phyloP scores from a whole-genome alignment of 2,329 filamentous ascomycete genomes.

The Chalara sp. region DNA sequence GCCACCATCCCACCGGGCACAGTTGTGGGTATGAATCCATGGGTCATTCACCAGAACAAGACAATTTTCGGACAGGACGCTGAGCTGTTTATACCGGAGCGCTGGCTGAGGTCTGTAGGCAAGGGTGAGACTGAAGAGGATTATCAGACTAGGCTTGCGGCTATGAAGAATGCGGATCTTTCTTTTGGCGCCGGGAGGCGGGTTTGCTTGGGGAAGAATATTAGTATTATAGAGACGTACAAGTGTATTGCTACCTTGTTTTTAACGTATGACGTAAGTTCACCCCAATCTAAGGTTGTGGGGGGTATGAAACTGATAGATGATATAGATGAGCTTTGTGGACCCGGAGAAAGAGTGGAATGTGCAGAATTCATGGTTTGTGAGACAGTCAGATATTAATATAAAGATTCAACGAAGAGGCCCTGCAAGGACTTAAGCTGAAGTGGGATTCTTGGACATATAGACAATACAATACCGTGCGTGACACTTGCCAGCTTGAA shows the following conservation, averaged over 20 bases:
- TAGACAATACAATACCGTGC: too few relatives aligned
- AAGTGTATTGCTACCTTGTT: constrained; percentile 43
- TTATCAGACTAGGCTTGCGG: constrained; percentile 28
- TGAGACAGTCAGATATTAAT: constrained; percentile 26
- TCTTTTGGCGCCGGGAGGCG: constrained; percentile 37
- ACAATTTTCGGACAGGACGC: constrained; percentile 42
- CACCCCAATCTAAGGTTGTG: background rate
- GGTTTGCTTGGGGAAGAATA: constrained; percentile 35
- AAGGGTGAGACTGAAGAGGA: constrained; percentile 27
- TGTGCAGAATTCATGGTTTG: constrained; percentile 34
- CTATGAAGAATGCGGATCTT: constrained; percentile 33
- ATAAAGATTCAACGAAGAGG: constrained; percentile 8
- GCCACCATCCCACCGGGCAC: constrained; percentile 34
- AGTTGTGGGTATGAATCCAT: constrained; percentile 21
- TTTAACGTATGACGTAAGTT: constrained; percentile 34
- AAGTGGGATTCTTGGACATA: too few relatives aligned
- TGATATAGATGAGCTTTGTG: constrained; percentile 28
- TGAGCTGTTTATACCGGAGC: constrained; percentile 39
- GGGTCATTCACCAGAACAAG: constrained; percentile 29
- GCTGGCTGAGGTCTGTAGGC: constrained; percentile 47
- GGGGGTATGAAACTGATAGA: background rate
- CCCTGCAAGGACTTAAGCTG: too few relatives aligned
- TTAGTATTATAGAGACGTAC: constrained; percentile 35
- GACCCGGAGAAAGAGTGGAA: constrained; percentile 31
- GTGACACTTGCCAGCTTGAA: too few relatives aligned